A percentile compares a stretch with the other conserved stretches of the same genome.
Evolutionary conservation across 2,329 filamentous ascomycete genomes (phyloP).

Genomic region (Colletotrichum sp.): DNA sequence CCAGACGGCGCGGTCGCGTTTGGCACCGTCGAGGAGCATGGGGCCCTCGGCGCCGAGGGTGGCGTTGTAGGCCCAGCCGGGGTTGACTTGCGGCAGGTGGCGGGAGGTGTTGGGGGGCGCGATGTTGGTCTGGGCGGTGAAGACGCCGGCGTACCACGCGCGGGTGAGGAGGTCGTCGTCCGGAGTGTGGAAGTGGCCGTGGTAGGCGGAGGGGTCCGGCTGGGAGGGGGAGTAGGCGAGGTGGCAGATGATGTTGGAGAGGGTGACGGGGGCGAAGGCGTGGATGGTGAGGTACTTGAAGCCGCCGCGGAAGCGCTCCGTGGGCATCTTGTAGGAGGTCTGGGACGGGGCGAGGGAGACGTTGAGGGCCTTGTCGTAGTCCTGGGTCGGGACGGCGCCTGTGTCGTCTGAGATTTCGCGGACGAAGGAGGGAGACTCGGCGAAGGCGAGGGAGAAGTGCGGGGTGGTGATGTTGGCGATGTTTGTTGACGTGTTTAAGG

Average conservation of each 20-base stretch:
- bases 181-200: slow-evolving; percentile 47
- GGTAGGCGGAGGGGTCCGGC: slow-evolving; percentile 45
- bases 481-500: background rate
- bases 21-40: slow-evolving; percentile 54
- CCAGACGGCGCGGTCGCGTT: slow-evolving; percentile 61
- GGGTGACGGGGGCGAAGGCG: slow-evolving; percentile 24
- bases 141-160: slow-evolving; percentile 48
- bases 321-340: slow-evolving; percentile 23
- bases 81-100: slow-evolving; percentile 38
- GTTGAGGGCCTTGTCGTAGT: slow-evolving; percentile 27
- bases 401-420: slow-evolving; percentile 28
- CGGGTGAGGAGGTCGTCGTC: slow-evolving; percentile 51
- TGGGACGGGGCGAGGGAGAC: slow-evolving; percentile 12
- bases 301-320: slow-evolving; percentile 42
- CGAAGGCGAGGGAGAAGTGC: slow-evolving; percentile 27
- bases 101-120: slow-evolving; percentile 34
- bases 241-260: slow-evolving; percentile 30
- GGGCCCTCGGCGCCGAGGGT: slow-evolving; percentile 34
- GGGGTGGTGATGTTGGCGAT: background rate
- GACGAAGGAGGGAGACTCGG: slow-evolving; percentile 26
- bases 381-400: slow-evolving; percentile 22
- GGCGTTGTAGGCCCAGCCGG: slow-evolving; percentile 41
- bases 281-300: slow-evolving; percentile 47
- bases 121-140: slow-evolving; percentile 36
- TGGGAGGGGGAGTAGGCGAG: slow-evolving; percentile 33